Base-by-base conservation (phyloP, 345 rosid genomes). In the Boechera stricta region DNA sequence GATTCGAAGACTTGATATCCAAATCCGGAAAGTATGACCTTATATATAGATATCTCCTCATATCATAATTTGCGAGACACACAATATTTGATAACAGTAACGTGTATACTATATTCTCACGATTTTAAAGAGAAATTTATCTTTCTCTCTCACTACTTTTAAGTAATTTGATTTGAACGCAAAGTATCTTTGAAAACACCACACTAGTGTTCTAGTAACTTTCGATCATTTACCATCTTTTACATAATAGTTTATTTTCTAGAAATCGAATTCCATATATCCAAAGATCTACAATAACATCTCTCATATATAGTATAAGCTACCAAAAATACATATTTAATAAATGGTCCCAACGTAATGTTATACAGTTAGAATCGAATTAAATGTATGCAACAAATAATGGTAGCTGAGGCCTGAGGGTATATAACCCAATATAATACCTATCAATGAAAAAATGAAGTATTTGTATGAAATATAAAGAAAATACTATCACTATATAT, bases 341-440 rank as follows among this genome's bases (percentile, higher is more conserved):
- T 55, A 28, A 2, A 77, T 69, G 80, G 80, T 45, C 76, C 71
- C 80, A 64, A 63, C 53, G 29, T 47, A 55, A 54, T 64, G 52
- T 13, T 47, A 64, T 71, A 64, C 49, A 77, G 76, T 71, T 71
- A 77, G 67, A 64, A 16, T 33, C 67, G 61, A 64, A 71, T 71
- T 77, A 47, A 71, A 64, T 77, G 72, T 36, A 64, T 71, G 73
- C 75, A 76, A 76, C 69, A 62, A 76, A 69, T 70, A 69, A 52
- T 70, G 71, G 75, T 77, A 69, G 71, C 71, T 76, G 75, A 29
- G 63, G 41, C 7, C 75, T 76, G 79, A 29, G 63, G 41, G 10
- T 42, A 32, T 31, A 52, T 61, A 41, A 29, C 49, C 54, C 32
- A 69, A 76, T 18, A 31, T 42, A 61, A 61, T 61, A 52, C 29